A percentile compares a stretch with the other conserved stretches of the same genome.
Evolutionary conservation across 805 yeast species (phyloP).

Genomic region (Saturnispora ahearnii): DNA sequence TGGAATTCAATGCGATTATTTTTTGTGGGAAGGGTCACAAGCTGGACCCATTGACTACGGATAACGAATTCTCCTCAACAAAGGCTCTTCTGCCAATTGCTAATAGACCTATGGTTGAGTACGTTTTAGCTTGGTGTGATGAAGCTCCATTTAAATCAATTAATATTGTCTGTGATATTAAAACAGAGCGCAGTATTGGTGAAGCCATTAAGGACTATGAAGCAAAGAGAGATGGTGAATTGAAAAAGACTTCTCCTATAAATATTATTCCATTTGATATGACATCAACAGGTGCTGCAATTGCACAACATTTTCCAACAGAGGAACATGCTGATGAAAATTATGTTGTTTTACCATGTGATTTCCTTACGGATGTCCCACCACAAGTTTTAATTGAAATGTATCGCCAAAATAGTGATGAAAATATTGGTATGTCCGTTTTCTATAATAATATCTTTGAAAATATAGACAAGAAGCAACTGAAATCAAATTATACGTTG

Average conservation of each 20-base stretch:
- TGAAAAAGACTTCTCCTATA: conserved; percentile 29
- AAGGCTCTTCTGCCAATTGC: conserved; percentile 89
- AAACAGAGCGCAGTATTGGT: conserved; percentile 38
- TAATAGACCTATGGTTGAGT: conserved; percentile 78
- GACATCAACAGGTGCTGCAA: conserved; percentile 53
- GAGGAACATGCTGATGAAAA: conserved; percentile 26
- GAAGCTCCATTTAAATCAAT: conserved; percentile 67
- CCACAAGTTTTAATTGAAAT: conserved; percentile 83
- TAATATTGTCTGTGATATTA: conserved; percentile 47
- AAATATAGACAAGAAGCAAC: conserved; percentile 65
- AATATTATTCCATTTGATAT: conserved; percentile 37
- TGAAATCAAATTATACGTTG: conserved; percentile 59
- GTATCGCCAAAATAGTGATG: conserved; percentile 60
- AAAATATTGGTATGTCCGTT: conserved; percentile 66
- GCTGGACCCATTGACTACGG: conserved; percentile 62
- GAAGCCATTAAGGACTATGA: conserved; percentile 40
- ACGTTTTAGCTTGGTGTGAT: conserved; percentile 90
- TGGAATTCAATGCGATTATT: conserved; percentile 91
- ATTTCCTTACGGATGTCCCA: conserved; percentile 84
- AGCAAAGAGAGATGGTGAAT: conserved; percentile 31
- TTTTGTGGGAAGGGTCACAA: conserved; percentile 79
- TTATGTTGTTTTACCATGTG: conserved; percentile 87
- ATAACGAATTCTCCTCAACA: conserved; percentile 54
- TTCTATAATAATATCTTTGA: conserved; percentile 69
- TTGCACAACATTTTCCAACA: conserved; percentile 28